Conservation (phyloP, 1,139 yeast species). For the Hansenula sp. region DNA sequence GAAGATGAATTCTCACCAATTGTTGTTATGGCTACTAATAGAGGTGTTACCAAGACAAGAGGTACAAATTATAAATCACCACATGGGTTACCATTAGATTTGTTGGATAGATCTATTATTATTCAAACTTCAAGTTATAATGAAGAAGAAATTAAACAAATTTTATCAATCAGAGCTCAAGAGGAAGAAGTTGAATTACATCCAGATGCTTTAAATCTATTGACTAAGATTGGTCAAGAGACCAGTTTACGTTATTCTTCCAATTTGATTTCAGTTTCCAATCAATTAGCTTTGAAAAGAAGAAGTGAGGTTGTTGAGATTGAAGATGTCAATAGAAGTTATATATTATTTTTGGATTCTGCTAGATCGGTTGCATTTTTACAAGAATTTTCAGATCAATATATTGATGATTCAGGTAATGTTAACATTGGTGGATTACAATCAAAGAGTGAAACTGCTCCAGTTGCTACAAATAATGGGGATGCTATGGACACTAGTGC, state of each 20-base stretch:
- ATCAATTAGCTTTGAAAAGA: slow-evolving; percentile 80
- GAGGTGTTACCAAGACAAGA: slow-evolving; percentile 88
- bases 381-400: slow-evolving; percentile 63
- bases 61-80: slow-evolving; percentile 95
- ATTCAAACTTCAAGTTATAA: slow-evolving; percentile 79
- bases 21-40: slow-evolving; percentile 97
- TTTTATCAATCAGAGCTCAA: slow-evolving; percentile 85
- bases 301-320: slow-evolving; percentile 69
- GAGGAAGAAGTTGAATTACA: slow-evolving; percentile 92
- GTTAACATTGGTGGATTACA: slow-evolving; percentile 44
- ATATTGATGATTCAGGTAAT: slow-evolving; percentile 69
- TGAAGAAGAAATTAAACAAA: slow-evolving; percentile 80
- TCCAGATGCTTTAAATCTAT: slow-evolving; percentile 79
- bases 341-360: slow-evolving; percentile 82
- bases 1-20: slow-evolving; percentile 97
- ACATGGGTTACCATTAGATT: slow-evolving; percentile 93
- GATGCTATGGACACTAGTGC: slow-evolving; percentile 45
- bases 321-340: slow-evolving; percentile 83
- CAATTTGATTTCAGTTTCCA: slow-evolving; percentile 84
- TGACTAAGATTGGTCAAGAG: slow-evolving; percentile 90
- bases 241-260: slow-evolving; percentile 92
- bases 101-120: slow-evolving; percentile 90
- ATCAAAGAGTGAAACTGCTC: slow-evolving; percentile 4
- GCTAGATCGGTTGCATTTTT: slow-evolving; percentile 81
- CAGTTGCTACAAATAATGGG: slow-evolving; percentile 6